Evolutionary conservation across 2,329 filamentous ascomycete genomes (phyloP), one percentile per base, ranked within the genome.

Genomic region (Lachnellula hyalina): DNA sequence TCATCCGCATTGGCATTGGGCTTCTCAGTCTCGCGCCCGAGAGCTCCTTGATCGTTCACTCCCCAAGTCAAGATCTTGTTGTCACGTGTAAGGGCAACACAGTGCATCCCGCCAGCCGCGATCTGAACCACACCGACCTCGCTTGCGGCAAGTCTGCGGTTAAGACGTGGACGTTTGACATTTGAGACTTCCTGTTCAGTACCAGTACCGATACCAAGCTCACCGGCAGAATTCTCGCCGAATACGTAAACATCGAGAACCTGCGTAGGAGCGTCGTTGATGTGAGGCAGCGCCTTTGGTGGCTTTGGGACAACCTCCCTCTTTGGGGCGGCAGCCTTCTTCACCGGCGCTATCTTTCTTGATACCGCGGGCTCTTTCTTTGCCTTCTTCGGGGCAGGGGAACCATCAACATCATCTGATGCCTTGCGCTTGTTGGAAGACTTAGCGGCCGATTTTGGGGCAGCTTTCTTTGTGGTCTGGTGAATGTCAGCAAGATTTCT

Each of bases 31-130:
- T 89, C 81, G 67, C 90, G 80, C 42, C 90, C 90, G 35, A 95
- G 79, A 8, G 90, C 88, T 59, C 87, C 87, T 67, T 91, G 85
- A 67, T 95, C 90, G 68, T 94, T 94, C 63, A 94, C 89, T 52
- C 90, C 90, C 90, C 90, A 95, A 28, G 88, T 91, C 52, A 90
- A 74, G 63, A 95, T 87, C 73, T 85, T 85, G 76, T 91, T 90
- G 70, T 93, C 86, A 62, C 85, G 80, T 49, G 90, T 93, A 51
- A 94, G 74, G 3, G 86, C 89, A 59, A 87, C 76, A 51, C 80
- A 84, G 72, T 95, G 90, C 89, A 95, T 93, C 57, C 89, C 89
- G 56, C 90, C 90, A 57, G 85, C 84, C 49, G 87, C 84, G 55
- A 95, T 72, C 70, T 89, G 84, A 3, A 93, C 88, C 28, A 94